Percentiles rank a stretch among this genome's conserved stretches.
Evolutionary conservation across 2,329 filamentous ascomycete species (phyloP).

Genomic region (Fusarium sp.): DNA sequence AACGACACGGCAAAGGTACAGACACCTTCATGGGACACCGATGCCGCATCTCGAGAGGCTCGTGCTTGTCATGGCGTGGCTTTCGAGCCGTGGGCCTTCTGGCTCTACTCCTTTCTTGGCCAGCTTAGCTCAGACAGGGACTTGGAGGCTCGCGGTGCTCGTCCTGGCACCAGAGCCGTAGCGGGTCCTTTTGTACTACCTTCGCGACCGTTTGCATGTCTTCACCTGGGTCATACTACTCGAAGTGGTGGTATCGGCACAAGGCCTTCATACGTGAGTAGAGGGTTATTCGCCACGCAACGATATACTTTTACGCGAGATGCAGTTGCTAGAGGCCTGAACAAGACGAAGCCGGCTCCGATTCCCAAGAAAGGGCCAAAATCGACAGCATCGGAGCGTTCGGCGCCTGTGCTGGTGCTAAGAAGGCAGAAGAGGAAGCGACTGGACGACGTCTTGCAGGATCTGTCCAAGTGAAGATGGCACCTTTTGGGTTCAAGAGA

Average conservation of each 20-base stretch:
- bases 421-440: constrained; percentile 48
- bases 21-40: constrained; percentile 45
- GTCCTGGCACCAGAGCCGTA: constrained; percentile 44
- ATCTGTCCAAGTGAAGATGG: constrained; percentile 34
- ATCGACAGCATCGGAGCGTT: constrained; percentile 22
- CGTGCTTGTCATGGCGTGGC: constrained; percentile 48
- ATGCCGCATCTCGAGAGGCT: constrained; percentile 43
- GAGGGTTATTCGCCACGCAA: constrained; percentile 48
- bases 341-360: constrained; percentile 3
- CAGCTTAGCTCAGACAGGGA: constrained; percentile 51
- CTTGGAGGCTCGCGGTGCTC: constrained; percentile 38
- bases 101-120: constrained; percentile 53
- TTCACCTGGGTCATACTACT: constrained; percentile 52
- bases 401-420: constrained; percentile 33
- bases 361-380: constrained; percentile 26
- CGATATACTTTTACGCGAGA: constrained; percentile 49
- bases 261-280: constrained; percentile 49
- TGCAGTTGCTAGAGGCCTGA: constrained; percentile 9
- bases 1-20: constrained; percentile 47
- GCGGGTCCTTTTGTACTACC: constrained; percentile 52
- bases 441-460: constrained; percentile 49
- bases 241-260: constrained; percentile 47
- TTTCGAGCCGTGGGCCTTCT: constrained; percentile 54
- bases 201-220: constrained; percentile 50
- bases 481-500: background rate